Evolutionary conservation across 1,139 yeast species (phyloP).

Genomic region (Diutina rugosa): DNA sequence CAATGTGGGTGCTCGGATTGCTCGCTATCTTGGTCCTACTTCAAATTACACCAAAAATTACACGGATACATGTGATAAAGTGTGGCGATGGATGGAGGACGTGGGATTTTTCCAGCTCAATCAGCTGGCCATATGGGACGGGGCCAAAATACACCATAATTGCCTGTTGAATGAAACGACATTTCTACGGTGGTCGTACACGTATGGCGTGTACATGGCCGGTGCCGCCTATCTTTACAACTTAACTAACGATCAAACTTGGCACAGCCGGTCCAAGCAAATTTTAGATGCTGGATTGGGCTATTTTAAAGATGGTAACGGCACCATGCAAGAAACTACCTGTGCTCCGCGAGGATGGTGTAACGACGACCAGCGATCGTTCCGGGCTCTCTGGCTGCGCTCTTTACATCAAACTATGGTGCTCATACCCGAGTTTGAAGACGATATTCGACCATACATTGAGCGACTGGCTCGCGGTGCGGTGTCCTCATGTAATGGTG

Average conservation of each 20-base stretch:
- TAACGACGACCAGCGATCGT: slow-evolving; percentile 82
- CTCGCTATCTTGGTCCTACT: slow-evolving; percentile 65
- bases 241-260: slow-evolving; percentile 49
- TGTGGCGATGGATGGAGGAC: slow-evolving; percentile 72
- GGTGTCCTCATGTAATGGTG: slow-evolving; percentile 75
- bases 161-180: slow-evolving; percentile 40
- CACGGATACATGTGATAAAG: slow-evolving; percentile 68
- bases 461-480: slow-evolving; percentile 60
- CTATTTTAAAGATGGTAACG: slow-evolving; percentile 31
- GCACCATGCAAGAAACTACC: slow-evolving; percentile 67
- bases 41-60: slow-evolving; percentile 26
- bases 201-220: slow-evolving; percentile 65
- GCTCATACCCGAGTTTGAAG: slow-evolving; percentile 51
- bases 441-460: slow-evolving; percentile 27
- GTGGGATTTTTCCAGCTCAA: slow-evolving; percentile 24
- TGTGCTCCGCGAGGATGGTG: slow-evolving; percentile 51
- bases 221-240: slow-evolving; percentile 81
- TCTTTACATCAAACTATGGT: slow-evolving; percentile 65
- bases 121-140: slow-evolving; percentile 51
- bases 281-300: slow-evolving; percentile 37
- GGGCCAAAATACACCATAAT: slow-evolving; percentile 50
- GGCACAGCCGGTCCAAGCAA: slow-evolving; percentile 51
- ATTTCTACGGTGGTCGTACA: slow-evolving; percentile 72
- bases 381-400: slow-evolving; percentile 72
- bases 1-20: slow-evolving; percentile 78